Conservation (phyloP, 2,329 filamentous ascomycete genomes). For the Pseudonectria foliicola region DNA sequence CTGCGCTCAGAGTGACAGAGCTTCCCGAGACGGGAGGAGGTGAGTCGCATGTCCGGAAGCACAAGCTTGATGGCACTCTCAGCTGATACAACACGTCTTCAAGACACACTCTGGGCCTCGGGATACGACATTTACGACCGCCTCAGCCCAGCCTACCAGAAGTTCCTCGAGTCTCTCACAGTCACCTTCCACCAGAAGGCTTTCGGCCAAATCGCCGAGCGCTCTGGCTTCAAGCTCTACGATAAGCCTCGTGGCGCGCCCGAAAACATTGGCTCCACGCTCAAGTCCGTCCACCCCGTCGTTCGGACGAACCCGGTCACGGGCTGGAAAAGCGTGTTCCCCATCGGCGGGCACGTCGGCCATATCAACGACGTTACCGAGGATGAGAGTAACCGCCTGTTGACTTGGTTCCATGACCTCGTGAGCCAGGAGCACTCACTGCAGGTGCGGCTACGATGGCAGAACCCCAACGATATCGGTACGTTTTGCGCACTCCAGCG, state of each 20-base stretch:
- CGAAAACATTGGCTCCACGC: constrained; percentile 40
- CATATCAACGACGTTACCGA: constrained; percentile 43
- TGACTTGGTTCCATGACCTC: constrained; percentile 44
- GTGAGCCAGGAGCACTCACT: constrained; percentile 50
- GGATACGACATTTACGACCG: constrained; percentile 62
- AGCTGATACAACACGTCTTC: background rate
- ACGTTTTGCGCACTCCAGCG: constrained; percentile 6
- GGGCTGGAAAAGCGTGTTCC: constrained; percentile 50
- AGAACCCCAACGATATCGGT: constrained; percentile 36
- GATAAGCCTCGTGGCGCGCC: constrained; percentile 39
- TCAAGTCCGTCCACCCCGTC: constrained; percentile 47
- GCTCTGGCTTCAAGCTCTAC: constrained; percentile 39
- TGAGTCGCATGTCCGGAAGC: constrained; percentile 17
- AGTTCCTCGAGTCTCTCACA: constrained; percentile 52
- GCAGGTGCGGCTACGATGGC: constrained; percentile 42
- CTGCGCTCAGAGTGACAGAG: constrained; percentile 46
- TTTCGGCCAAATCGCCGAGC: constrained; percentile 41
- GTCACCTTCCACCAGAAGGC: constrained; percentile 45
- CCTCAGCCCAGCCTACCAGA: constrained; percentile 47
- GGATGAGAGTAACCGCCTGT: constrained; percentile 40
- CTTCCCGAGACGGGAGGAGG: constrained; percentile 49
- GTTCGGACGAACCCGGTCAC: constrained; percentile 52
- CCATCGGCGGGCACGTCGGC: constrained; percentile 42
- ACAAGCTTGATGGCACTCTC: background rate
- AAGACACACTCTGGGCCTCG: constrained; percentile 59